Conservation (phyloP, 805 yeast species). For the Metschnikowia kofuensis region DNA sequence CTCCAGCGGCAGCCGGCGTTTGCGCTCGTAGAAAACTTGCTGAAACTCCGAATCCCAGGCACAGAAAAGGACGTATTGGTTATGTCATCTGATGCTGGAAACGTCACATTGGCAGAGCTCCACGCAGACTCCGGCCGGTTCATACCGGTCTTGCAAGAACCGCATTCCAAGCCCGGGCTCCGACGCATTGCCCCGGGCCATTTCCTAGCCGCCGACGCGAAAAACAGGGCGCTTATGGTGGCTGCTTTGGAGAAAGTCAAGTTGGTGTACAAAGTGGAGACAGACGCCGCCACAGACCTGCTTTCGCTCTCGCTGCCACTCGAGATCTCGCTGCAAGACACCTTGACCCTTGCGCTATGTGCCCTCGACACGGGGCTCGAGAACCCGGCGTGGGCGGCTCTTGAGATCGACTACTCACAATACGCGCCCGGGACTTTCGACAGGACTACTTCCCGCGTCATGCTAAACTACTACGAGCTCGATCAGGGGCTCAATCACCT, state of each 20-base stretch:
- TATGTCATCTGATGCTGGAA: slow-evolving; percentile 79
- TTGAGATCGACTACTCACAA: slow-evolving; percentile 59
- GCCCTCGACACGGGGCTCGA: slow-evolving; percentile 76
- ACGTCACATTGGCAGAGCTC: slow-evolving; percentile 52
- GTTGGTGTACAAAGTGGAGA: slow-evolving; percentile 60
- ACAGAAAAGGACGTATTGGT: slow-evolving; percentile 55
- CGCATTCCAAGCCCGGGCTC: slow-evolving; percentile 71
- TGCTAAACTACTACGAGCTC: slow-evolving; percentile 69
- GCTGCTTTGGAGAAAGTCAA: slow-evolving; percentile 74
- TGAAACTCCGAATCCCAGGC: slow-evolving; percentile 52
- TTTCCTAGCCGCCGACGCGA: slow-evolving; percentile 66
- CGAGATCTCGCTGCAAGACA: slow-evolving; percentile 54
- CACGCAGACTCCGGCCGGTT: slow-evolving; percentile 35
- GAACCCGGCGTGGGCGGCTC: slow-evolving; percentile 79
- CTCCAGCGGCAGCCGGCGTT: slow-evolving; percentile 48
- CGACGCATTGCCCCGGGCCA: slow-evolving; percentile 76
- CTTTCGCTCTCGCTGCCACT: slow-evolving; percentile 67
- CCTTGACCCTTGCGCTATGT: slow-evolving; percentile 50
- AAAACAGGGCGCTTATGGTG: slow-evolving; percentile 64
- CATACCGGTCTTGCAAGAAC: slow-evolving; percentile 54
- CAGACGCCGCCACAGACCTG: slow-evolving; percentile 37
- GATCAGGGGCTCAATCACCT: slow-evolving; percentile 85
- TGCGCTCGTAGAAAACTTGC: slow-evolving; percentile 55
- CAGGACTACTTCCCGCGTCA: slow-evolving; percentile 10
- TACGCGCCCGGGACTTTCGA: slow-evolving; percentile 20